Evolutionary conservation across 768 basidiomycete genomes (phyloP).

Genomic region (Mycena venus): DNA sequence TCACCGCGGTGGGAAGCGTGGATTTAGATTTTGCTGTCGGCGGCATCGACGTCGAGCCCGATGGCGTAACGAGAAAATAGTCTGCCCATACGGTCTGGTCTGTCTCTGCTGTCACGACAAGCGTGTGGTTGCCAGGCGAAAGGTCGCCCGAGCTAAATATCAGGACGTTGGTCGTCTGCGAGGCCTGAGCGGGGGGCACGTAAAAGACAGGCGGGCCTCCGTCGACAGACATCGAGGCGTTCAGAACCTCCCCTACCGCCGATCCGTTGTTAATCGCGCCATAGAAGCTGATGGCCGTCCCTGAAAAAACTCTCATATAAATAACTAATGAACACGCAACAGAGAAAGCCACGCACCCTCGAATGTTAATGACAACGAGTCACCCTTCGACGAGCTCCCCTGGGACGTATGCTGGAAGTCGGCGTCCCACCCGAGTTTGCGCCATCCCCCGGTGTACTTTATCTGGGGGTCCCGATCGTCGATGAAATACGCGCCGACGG

Average conservation of each 20-base stretch:
- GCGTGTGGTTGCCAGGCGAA: conserved; percentile 12
- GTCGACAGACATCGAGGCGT: conserved; percentile 17
- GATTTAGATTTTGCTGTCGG: too few relatives aligned
- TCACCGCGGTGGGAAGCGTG: too few relatives aligned
- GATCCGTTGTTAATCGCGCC: conserved; percentile 10
- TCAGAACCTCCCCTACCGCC: not conserved
- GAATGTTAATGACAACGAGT: conserved; percentile 3
- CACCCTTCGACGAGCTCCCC: not conserved
- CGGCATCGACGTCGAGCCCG: too few relatives aligned
- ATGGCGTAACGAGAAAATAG: too few relatives aligned
- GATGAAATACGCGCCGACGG: conserved; percentile 10
- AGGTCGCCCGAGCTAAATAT: conserved; percentile 18
- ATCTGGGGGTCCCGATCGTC: conserved; percentile 23
- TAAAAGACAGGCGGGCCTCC: conserved; percentile 12
- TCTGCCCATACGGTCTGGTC: too few relatives aligned
- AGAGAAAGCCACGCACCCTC: conserved; percentile 6
- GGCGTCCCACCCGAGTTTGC: not conserved
- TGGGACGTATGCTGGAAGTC: conserved; percentile 25
- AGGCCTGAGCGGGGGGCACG: not conserved
- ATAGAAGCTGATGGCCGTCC: not conserved
- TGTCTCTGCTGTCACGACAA: conserved; percentile 14
- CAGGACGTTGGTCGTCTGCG: conserved; percentile 4
- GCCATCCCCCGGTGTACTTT: conserved; percentile 9
- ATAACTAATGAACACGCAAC: not conserved
- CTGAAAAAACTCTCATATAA: not conserved